Evolutionary conservation across 495 filamentous ascomycete species (phyloP).

Genomic region (Lasiosphaeriaceae sp.): DNA sequence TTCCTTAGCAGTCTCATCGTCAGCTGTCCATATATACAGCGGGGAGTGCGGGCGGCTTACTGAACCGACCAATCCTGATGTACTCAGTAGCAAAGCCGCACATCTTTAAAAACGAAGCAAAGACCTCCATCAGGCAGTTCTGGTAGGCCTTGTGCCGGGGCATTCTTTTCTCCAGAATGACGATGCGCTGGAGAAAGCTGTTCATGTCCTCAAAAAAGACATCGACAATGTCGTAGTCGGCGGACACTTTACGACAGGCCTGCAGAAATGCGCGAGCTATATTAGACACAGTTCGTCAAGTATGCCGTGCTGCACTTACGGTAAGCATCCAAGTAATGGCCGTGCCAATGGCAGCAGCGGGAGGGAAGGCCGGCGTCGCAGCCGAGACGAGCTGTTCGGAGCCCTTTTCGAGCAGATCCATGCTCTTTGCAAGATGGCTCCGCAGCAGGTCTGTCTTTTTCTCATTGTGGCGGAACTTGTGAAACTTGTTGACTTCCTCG

Average conservation of each 20-base stretch:
- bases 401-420: not conserved
- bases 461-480: not conserved
- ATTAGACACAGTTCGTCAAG: not conserved
- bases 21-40: not conserved
- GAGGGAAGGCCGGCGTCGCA: not conserved
- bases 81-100: not conserved
- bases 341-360: not conserved
- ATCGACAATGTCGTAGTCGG: not conserved
- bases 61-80: not conserved
- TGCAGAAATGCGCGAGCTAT: not conserved
- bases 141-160: not conserved
- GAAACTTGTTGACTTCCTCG: not conserved
- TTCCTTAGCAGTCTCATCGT: not conserved
- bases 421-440: not conserved
- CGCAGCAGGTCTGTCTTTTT: not conserved
- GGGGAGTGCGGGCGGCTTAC: not conserved
- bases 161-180: not conserved
- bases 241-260: not conserved
- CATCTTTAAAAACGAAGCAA: not conserved
- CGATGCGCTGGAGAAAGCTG: not conserved
- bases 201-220: not conserved
- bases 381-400: not conserved
- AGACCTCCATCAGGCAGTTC: not conserved
- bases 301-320: not conserved
- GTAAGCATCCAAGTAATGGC: not conserved